A percentile compares a stretch with the other conserved stretches of the same genome.
phyloP scores from a whole-genome alignment of 805 yeast species.

The Wickerhamomyces mucosus region DNA sequence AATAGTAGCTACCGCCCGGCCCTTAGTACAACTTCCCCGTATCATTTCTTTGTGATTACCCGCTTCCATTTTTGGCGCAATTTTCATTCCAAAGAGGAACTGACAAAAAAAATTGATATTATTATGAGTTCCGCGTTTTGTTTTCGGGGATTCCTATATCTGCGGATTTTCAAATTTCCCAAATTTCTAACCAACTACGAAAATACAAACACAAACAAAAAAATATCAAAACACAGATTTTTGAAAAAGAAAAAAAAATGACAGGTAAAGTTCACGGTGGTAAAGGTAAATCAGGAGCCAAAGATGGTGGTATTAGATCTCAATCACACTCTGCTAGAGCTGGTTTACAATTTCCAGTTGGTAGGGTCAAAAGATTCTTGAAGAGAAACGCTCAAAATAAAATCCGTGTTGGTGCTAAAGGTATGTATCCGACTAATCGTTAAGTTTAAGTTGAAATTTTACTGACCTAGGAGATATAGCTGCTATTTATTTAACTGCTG shows the following conservation, averaged over 20 bases:
- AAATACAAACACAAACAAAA: not conserved
- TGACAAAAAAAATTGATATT: too few species aligned
- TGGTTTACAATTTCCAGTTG: constrained; percentile 95
- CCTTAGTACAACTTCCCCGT: not conserved
- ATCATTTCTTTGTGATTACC: not conserved
- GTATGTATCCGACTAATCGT: constrained; percentile 17
- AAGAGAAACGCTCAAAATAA: constrained; percentile 84
- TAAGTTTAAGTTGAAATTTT: not conserved
- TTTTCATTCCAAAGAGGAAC: too few species aligned
- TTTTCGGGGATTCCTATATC: too few species aligned
- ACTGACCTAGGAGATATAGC: constrained; percentile 28
- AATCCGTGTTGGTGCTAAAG: constrained; percentile 72
- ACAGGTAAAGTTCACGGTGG: constrained; percentile 97
- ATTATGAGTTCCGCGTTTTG: too few species aligned
- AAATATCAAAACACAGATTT: not conserved
- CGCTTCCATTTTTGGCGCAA: not conserved
- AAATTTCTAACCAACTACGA: not conserved
- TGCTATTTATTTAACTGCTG: constrained; percentile 93
- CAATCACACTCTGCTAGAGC: constrained; percentile 93
- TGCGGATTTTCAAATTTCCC: too few species aligned
- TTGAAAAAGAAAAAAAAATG: constrained; percentile 33
- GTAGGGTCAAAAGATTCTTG: constrained; percentile 95
- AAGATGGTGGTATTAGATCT: constrained; percentile 49
- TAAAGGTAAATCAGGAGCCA: constrained; percentile 88
- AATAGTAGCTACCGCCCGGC: too few species aligned